Conservation (phyloP, 495 filamentous ascomycete genomes). For the Hyaloscypha finlandica region DNA sequence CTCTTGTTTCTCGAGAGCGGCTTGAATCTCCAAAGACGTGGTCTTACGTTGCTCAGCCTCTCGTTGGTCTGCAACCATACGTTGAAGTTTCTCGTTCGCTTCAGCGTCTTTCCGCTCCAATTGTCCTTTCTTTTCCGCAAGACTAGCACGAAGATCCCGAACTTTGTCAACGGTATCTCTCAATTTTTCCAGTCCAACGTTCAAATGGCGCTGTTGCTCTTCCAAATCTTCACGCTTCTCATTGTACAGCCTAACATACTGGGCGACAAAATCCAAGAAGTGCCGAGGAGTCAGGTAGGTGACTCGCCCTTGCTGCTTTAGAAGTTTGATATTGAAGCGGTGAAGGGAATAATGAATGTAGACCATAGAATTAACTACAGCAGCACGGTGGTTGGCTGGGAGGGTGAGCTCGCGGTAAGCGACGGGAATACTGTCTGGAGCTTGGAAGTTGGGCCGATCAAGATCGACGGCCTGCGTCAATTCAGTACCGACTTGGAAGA, state of each 20-base stretch:
- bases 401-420: slow-evolving; percentile 83
- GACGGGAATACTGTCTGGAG: slow-evolving; percentile 90
- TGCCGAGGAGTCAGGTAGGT: slow-evolving; percentile 96
- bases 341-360: slow-evolving; percentile 95
- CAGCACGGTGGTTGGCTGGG: slow-evolving; percentile 85
- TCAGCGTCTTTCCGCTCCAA: slow-evolving; percentile 92
- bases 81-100: slow-evolving; percentile 94
- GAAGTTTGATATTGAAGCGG: slow-evolving; percentile 82
- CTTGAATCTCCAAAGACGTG: slow-evolving; percentile 84
- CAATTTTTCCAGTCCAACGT: slow-evolving; percentile 97
- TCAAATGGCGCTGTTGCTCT: slow-evolving; percentile 96
- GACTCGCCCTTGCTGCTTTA: slow-evolving; percentile 85
- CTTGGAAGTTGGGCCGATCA: slow-evolving; percentile 77
- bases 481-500: slow-evolving; percentile 97
- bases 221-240: slow-evolving; percentile 98
- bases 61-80: slow-evolving; percentile 94
- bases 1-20: slow-evolving; percentile 85
- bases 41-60: slow-evolving; percentile 92
- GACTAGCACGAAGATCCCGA: slow-evolving; percentile 80
- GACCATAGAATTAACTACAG: slow-evolving; percentile 96
- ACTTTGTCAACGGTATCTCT: slow-evolving; percentile 98
- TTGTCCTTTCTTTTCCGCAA: slow-evolving; percentile 91
- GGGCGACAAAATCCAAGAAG: slow-evolving; percentile 96
- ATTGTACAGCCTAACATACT: slow-evolving; percentile 96
- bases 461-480: slow-evolving; percentile 94